Evolutionary conservation across 805 yeast genomes (phyloP).

Genomic region (Saccharomycopsis lassenensis): DNA sequence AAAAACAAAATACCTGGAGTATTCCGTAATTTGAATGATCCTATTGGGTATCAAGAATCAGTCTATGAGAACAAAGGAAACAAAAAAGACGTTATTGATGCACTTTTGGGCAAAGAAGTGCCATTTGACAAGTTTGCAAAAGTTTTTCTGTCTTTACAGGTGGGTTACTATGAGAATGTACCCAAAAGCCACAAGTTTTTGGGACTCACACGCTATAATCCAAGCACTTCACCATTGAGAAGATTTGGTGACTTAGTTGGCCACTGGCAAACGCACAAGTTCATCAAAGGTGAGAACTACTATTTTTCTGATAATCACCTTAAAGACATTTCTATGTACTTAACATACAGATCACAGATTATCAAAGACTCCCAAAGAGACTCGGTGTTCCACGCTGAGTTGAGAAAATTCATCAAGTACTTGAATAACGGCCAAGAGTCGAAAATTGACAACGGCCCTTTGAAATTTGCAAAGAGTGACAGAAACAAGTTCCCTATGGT

Average conservation of each 20-base stretch:
- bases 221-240: constrained; percentile 84
- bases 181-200: constrained; percentile 48
- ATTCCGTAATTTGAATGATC: constrained; percentile 27
- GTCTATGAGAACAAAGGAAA: constrained; percentile 5
- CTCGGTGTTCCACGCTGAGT: too few species aligned
- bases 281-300: constrained; percentile 24
- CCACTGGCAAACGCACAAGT: constrained; percentile 62
- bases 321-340: too few species aligned
- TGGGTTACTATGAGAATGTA: constrained; percentile 38
- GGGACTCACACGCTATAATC: constrained; percentile 52
- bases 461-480: too few species aligned
- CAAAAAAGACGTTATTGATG: constrained; percentile 21
- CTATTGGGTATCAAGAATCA: constrained; percentile 21
- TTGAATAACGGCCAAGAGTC: too few species aligned
- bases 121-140: constrained; percentile 26
- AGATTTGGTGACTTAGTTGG: constrained; percentile 70
- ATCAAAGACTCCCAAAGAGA: constrained; percentile 22
- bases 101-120: constrained; percentile 23
- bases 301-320: too few species aligned
- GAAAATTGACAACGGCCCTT: too few species aligned
- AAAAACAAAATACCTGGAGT: constrained; percentile 40
- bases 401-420: too few species aligned
- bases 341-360: constrained; percentile 30
- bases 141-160: constrained; percentile 36
- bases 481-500: too few species aligned